Base-by-base conservation (phyloP, 305 asterid species). In the Plantago coronopus region DNA sequence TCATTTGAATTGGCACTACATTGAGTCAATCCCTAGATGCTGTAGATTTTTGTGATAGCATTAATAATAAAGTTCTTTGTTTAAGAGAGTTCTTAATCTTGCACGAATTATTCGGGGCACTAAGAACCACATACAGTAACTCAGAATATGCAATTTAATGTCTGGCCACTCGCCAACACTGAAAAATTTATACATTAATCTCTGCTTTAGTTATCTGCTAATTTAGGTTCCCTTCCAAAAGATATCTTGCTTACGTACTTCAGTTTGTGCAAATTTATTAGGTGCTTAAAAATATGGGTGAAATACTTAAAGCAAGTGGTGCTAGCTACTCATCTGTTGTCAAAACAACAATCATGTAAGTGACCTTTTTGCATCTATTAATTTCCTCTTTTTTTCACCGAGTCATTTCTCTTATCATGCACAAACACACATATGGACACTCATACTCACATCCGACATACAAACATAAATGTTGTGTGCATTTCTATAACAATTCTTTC, bases 251-350 rank as follows among this genome's bases (percentile, higher is more conserved):
- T 16, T 27, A 37, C 20, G 31, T 6, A 8, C 48, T 42, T 22
- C 17, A 37, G 34, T 57, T 59, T 42, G 23, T 67, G 66, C 57
- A 31, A 69, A 58, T 54, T 23, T 59, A 11, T 65, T 45, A 82
- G 88, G 79, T 79, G 45, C 83, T 82, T 53, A 79, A 79, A 75
- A 82, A 82, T 56, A 74, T 81, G 74, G 83, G 85, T 20, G 89
- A 79, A 70, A 83, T 80, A 62, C 82, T 83, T 66, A 79, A 81
- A 55, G 86, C 81, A 56, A 67, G 86, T 63, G 86, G 83, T 38
- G 79, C 72, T 63, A 62, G 69, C 77, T 80, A 80, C 70, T 66
- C 80, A 64, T 80, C 86, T 18, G 86, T 77, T 75, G 86, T 80
- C 72, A 80, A 80, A 80, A 80, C 86, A 20, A 80, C 86, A 67